Base-by-base conservation (phyloP, 176 grass and related monocot genomes). In the Tillandsia fasciculata region DNA sequence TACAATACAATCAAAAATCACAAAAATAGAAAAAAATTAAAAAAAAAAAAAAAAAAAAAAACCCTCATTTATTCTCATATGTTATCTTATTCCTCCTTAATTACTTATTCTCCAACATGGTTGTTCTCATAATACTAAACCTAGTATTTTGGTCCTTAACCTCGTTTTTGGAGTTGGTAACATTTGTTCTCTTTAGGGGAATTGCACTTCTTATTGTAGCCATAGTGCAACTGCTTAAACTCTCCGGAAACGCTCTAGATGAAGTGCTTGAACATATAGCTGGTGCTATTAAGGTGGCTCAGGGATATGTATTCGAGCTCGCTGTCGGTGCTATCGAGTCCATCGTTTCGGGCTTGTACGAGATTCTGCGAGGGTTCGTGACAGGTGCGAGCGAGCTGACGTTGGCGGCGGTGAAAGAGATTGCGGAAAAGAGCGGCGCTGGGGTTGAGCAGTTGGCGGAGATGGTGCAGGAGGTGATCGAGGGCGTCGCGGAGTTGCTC, bases 201-300 rank as follows among this genome's bases (percentile, higher is more conserved):
- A 20, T 70, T 3, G 81, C 70, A 29, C 71, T 75, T 24, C 29
- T 81, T 53, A 8, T 56, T 29, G 61, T 78, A 10, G 52, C 74
- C 63, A 48, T 20, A 66, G 58, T 75, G 48, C 81, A 75, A 48
- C 81, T 88, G 11, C 29, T 88, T 29, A 74, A 71, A 33, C 48
- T 84, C 10, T 81, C 86, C 0, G 66, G 86, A 0, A 70, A 81
- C 52, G 78, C 73, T 9, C 77, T 70, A 3, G 48, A 11, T 23
- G 86, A 48, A 47, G 73, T 52, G 48, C 65, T 83, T 65, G 74
- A 83, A 1, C 67, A 54, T 5, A 1, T 49, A 49, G 66, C 22
- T 51, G 69, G 11, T 23, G 50, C 48, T 3, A 1, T 83, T 13
- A 67, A 53, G n/a, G 15, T 68, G 8, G 72, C 63, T 3, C 56